phyloP scores from a whole-genome alignment of 2,329 filamentous ascomycete genomes.

The Curvularia hawaiiensis region DNA sequence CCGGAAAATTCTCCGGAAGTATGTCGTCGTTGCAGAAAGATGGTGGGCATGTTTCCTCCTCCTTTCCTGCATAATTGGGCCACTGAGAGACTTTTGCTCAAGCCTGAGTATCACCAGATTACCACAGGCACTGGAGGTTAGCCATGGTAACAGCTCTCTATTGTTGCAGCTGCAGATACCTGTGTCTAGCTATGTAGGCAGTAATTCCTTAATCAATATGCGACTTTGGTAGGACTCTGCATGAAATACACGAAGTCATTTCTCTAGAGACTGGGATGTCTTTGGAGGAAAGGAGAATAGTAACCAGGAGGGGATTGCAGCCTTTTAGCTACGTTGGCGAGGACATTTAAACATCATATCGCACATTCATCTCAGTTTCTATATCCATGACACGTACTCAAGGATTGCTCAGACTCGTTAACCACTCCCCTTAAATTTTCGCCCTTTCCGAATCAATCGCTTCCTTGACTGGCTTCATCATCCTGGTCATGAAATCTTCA shows the following conservation, averaged over 20 bases:
- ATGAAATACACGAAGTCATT: too few species aligned
- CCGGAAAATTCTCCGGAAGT: background rate
- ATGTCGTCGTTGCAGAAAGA: background rate
- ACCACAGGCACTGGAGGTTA: too few species aligned
- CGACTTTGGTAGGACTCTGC: too few species aligned
- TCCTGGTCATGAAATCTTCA: slow-evolving; percentile 19
- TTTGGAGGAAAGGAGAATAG: background rate
- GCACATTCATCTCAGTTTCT: background rate
- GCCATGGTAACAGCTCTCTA: too few species aligned
- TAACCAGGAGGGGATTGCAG: background rate
- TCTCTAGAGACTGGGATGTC: too few species aligned
- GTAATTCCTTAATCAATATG: too few species aligned
- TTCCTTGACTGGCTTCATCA: slow-evolving; percentile 30
- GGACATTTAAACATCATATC: background rate
- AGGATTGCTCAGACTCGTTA: background rate
- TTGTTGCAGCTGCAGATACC: too few species aligned
- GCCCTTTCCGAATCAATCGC: slow-evolving; percentile 24
- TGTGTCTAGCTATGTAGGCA: too few species aligned
- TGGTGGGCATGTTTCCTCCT: background rate
- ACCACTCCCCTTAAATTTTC: slow-evolving; percentile 14
- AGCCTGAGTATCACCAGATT: too few species aligned
- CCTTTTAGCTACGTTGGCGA: background rate
- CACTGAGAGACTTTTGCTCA: too few species aligned
- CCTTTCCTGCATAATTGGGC: background rate
- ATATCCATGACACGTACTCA: background rate